Percentiles rank a stretch among this genome's conserved stretches.
These are phyloP conservation scores for Eucalyptus viminalis DNA, from an alignment of 345 rosid genomes.

Conservation along the genomic window DNA sequence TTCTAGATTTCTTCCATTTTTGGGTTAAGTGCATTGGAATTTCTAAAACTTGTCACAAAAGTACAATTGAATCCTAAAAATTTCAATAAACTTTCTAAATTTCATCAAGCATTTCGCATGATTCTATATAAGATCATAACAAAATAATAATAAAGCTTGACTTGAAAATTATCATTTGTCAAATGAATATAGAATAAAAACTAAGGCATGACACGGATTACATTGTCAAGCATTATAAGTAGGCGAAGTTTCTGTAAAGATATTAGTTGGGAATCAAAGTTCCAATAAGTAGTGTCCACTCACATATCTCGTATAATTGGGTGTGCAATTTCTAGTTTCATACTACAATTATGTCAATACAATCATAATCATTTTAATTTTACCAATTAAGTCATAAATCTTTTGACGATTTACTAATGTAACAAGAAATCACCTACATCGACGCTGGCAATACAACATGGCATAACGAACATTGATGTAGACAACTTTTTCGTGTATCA, in stretches of 20 bases:
- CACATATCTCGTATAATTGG: background rate
- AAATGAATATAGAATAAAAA: background rate
- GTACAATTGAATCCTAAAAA: too few relatives aligned
- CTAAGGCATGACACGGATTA: background rate
- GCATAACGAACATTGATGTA: too few relatives aligned
- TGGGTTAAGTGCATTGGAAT: too few relatives aligned
- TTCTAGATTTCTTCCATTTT: background rate
- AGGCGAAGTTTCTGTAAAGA: background rate
- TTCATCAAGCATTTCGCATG: background rate
- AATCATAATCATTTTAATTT: too few relatives aligned
- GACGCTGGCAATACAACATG: too few relatives aligned
- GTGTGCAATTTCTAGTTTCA: background rate
- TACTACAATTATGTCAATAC: background rate
- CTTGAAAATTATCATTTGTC: background rate
- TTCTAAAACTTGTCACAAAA: too few relatives aligned
- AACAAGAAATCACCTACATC: background rate
- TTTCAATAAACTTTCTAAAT: too few relatives aligned
- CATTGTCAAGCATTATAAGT: background rate
- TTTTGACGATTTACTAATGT: too few relatives aligned
- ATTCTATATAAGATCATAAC: background rate
- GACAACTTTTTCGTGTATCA: accelerated
- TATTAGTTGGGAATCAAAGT: background rate
- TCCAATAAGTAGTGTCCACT: background rate
- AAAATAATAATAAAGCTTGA: background rate
- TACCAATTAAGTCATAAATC: too few relatives aligned